phyloP scores from a whole-genome alignment of 768 basidiomycete genomes.

The Boletus sensibilis region DNA sequence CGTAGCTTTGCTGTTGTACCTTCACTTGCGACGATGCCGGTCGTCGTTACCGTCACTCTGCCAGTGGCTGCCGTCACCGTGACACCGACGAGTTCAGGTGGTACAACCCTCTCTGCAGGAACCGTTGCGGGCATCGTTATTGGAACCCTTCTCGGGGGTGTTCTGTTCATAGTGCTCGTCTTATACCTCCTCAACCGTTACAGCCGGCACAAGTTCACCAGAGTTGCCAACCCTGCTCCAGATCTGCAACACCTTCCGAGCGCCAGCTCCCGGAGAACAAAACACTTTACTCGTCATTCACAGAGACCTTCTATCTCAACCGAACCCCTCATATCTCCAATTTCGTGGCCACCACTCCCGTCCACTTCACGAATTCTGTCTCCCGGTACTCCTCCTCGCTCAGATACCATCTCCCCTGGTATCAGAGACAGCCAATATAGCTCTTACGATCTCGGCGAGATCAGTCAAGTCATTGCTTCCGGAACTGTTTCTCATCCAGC shows the following conservation, averaged over 20 bases:
- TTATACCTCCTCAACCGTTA: conserved; percentile 15
- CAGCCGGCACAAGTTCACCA: conserved; percentile 11
- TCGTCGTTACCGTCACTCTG: conserved; percentile 9
- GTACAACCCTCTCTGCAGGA: conserved; percentile 3
- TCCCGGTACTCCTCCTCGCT: neutral
- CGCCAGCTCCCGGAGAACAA: neutral
- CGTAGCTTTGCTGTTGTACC: neutral
- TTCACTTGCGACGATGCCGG: conserved; percentile 9
- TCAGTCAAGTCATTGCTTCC: neutral
- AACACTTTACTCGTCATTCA: neutral
- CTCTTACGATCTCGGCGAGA: conserved; percentile 2
- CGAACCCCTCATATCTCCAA: conserved; percentile 24
- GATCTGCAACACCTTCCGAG: neutral
- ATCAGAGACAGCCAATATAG: neutral
- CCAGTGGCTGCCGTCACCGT: conserved; percentile 1
- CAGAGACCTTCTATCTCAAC: conserved; percentile 18
- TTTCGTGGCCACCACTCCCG: conserved; percentile 8
- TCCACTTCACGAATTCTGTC: conserved; percentile 3
- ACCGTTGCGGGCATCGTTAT: conserved; percentile 24
- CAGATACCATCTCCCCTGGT: conserved; percentile 1
- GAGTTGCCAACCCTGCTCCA: conserved; percentile 14
- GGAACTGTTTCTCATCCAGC: neutral
- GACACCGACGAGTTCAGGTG: neutral
- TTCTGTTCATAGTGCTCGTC: conserved; percentile 11
- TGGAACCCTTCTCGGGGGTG: conserved; percentile 14